Evolutionary conservation across 176 grass and related monocot genomes (phyloP), one percentile per base, ranked within the genome.

Genomic region (Triticum dicoccoides): DNA sequence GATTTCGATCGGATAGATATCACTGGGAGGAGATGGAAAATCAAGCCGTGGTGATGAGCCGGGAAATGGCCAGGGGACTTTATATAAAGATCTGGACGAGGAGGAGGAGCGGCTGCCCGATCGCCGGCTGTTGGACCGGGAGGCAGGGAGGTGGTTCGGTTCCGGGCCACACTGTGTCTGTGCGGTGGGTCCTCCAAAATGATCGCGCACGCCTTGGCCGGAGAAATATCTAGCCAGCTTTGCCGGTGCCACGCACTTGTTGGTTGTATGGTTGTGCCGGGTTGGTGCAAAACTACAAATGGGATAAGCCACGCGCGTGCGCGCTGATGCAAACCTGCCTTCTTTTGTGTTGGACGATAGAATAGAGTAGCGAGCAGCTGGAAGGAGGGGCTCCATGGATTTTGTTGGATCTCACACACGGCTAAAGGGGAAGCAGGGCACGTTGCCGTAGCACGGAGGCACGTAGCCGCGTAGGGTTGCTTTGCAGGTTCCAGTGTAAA

Each of bases 211-310:
- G 84, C 65, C 65, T 66, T 29, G 65, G 73, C 44, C 44, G 44
- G 44, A 77, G 5, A 91, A 88, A 91, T 91, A 81, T 91, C 85
- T 87, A 2, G 71, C 58, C 70, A 4, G 81, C 65, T 75, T 62
- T 29, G 69, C 25, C 17, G 3, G 56, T n/a, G 56, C 70, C 79
- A 54, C 68, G 79, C 85, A 72, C 75, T 45, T 14, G 87, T 25
- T 66, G 82, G 65, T 15, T n/a, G 66, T 54, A 32, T 56, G 56
- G 32, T 56, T 24, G 38, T 18, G 75, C 9, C 17, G 20, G 41
- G 37, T 33, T 76, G 73, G 73, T 76, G 30, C 24, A 54, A 76
- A 2, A 10, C 62, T 41, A 78, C 87, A 83, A 83, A 68, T n/a
- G 67, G 25, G 74, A 76, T 24, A 6, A 6, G 89, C 74, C 65